phyloP scores from a whole-genome alignment of 2,329 filamentous ascomycete genomes.

The Fonsecaea pugnacius region DNA sequence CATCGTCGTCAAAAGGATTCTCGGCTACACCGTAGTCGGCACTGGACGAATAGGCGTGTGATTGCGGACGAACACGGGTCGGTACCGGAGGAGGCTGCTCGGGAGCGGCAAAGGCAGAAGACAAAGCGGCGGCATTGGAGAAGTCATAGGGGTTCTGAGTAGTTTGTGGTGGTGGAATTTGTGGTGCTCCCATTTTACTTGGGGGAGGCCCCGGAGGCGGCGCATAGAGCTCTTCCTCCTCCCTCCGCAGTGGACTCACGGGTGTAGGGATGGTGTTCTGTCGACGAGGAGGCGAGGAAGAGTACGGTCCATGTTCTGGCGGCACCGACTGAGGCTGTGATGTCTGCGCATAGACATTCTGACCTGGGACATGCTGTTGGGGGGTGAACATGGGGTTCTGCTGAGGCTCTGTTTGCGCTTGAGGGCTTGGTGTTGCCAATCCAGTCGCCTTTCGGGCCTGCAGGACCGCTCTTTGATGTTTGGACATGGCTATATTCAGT shows the following conservation, averaged over 20 bases:
- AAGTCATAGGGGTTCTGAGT: slow-evolving; percentile 19
- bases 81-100: slow-evolving; percentile 29
- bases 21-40: slow-evolving; percentile 33
- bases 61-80: slow-evolving; percentile 23
- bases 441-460: slow-evolving; percentile 55
- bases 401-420: slow-evolving; percentile 15
- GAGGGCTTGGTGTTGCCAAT: slow-evolving; percentile 28
- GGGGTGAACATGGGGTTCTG: slow-evolving; percentile 18
- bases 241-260: slow-evolving; percentile 19
- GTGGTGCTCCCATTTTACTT: slow-evolving; percentile 14
- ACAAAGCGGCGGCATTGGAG: slow-evolving; percentile 27
- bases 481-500: slow-evolving; percentile 77
- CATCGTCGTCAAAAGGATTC: slow-evolving; percentile 37
- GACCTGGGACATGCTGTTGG: slow-evolving; percentile 29
- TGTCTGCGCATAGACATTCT: slow-evolving; percentile 29
- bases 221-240: slow-evolving; percentile 27
- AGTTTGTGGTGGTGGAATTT: slow-evolving; percentile 4
- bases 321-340: slow-evolving; percentile 4
- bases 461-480: slow-evolving; percentile 79
- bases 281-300: slow-evolving; percentile 28
- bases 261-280: slow-evolving; percentile 25
- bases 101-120: slow-evolving; percentile 28
- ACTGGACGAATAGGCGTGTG: slow-evolving; percentile 26
- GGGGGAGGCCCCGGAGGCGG: slow-evolving; percentile 33
- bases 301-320: slow-evolving; percentile 17